Evolutionary conservation across 768 basidiomycete species (phyloP), one percentile per base, ranked within the genome.

Genomic region (Fomitopsis serialis): DNA sequence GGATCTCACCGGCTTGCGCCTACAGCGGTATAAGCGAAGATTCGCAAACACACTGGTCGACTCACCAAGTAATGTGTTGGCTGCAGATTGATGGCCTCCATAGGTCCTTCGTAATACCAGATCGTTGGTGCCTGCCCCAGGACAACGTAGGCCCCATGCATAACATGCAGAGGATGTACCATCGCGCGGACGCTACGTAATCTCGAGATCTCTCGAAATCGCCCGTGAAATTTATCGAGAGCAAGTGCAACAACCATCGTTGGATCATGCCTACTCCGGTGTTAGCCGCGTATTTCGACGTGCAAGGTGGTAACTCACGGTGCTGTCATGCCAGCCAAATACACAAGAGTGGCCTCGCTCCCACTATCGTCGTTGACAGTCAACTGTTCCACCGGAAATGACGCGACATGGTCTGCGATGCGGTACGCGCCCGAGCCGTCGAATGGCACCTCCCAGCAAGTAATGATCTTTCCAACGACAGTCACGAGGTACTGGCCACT

Each of bases 361-460:
- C 59, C 49, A 11, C 65, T 56, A 49, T 68, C 68, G 6, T 68
- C 61, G 40, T 70, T 70, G 35, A 64, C 50, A 27, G 66, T 52
- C 2, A 70, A 34, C 37, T 66, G 62, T 29, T 66, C 62, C n/a
- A 69, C 60, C 45, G 40, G 52, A 35, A 25, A 36, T 2, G 43
- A 35, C 21, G 62, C 52, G 13, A 45, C 40, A 57, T 63, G 65
- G 45, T 68, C 67, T 36, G 69, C 69, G 17, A 71, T 56, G 3
- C 61, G 57, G 50, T 67, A 70, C 43, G 66, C 67, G 37, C 64
- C 62, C 15, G 65, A 62, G 25, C 69, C 66, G 17, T 65, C 65
- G 2, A 70, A 63, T 9, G 70, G 68, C 8, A 72, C 56, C 56
- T 72, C 70, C 70, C 69, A 72, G 58, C 68, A 70, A 11, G 63